These are phyloP conservation scores for Tetrahymena elliotti DNA, from an alignment of 73 alveolate genomes.

Conservation along the genomic window DNA sequence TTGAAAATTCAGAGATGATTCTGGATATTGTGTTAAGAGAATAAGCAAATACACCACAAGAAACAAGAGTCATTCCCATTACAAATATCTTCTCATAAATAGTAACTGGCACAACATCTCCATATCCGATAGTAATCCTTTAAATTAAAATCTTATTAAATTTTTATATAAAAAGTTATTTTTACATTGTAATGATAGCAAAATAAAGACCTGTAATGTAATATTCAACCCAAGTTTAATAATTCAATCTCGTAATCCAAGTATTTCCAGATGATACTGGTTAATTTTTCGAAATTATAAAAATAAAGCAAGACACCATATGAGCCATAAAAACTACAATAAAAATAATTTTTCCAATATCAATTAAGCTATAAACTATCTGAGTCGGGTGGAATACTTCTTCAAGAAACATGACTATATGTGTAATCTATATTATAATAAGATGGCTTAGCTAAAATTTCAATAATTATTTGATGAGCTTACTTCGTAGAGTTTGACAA, in stretches of 20 bases:
- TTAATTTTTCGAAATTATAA: not conserved
- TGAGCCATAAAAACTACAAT: not conserved
- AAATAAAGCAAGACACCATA: not conserved
- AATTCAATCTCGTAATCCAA: not conserved
- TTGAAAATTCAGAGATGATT: not conserved
- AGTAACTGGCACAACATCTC: not conserved
- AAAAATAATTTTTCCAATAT: not conserved
- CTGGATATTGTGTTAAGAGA: not conserved
- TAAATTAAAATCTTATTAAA: not conserved
- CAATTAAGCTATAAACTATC: not conserved
- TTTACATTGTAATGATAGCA: not conserved
- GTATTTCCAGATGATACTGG: not conserved
- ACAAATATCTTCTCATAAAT: not conserved
- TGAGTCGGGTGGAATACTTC: not conserved
- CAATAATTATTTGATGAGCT: not conserved
- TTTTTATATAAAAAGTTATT: not conserved
- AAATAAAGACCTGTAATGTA: not conserved
- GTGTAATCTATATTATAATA: not conserved
- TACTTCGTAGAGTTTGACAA: not conserved
- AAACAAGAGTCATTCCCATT: not conserved
- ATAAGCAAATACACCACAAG: not conserved
- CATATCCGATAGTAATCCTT: not conserved
- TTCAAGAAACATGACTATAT: not conserved
- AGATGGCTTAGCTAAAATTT: not conserved
- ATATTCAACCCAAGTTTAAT: not conserved